phyloP scores from a whole-genome alignment of 1,139 yeast species.

The Hansenula sp. region DNA sequence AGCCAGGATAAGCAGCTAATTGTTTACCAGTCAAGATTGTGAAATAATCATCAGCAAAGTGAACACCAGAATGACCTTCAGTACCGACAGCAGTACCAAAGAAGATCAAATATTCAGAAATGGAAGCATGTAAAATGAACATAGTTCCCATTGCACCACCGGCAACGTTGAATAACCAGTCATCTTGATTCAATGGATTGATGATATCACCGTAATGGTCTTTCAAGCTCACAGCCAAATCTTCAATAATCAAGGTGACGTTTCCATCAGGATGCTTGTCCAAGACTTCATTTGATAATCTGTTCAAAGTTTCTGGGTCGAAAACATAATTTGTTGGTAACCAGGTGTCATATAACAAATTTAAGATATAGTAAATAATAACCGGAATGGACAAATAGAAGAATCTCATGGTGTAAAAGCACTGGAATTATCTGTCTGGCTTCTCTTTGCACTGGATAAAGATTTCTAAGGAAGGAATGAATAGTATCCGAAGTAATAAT shows the following conservation, averaged over 20 bases:
- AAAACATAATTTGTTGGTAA: conserved; percentile 61
- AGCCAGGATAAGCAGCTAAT: conserved; percentile 63
- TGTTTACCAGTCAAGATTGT: conserved; percentile 82
- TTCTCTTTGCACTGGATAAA: no score
- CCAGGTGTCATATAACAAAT: conserved; percentile 54
- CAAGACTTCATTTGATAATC: conserved; percentile 47
- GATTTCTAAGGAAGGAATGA: neutral
- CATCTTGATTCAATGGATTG: conserved; percentile 66
- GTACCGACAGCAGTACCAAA: conserved; percentile 91
- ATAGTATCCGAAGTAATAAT: neutral
- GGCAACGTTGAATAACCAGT: conserved; percentile 96
- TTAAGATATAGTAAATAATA: conserved; percentile 31
- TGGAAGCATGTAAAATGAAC: conserved; percentile 94
- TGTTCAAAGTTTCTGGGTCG: conserved; percentile 41
- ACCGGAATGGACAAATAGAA: conserved; percentile 21
- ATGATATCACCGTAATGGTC: conserved; percentile 64
- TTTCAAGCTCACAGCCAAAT: conserved; percentile 57
- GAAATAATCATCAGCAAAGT: conserved; percentile 95
- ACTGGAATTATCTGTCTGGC: no score
- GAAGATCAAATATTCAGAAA: conserved; percentile 85
- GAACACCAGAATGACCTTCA: conserved; percentile 94
- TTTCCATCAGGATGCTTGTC: conserved; percentile 54
- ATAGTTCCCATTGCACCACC: conserved; percentile 99
- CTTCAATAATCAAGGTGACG: conserved; percentile 57
- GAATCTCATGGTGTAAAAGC: conserved; percentile 11